Evolutionary conservation across 2,329 filamentous ascomycete genomes (phyloP).

Genomic region (Colletotrichum incanum): DNA sequence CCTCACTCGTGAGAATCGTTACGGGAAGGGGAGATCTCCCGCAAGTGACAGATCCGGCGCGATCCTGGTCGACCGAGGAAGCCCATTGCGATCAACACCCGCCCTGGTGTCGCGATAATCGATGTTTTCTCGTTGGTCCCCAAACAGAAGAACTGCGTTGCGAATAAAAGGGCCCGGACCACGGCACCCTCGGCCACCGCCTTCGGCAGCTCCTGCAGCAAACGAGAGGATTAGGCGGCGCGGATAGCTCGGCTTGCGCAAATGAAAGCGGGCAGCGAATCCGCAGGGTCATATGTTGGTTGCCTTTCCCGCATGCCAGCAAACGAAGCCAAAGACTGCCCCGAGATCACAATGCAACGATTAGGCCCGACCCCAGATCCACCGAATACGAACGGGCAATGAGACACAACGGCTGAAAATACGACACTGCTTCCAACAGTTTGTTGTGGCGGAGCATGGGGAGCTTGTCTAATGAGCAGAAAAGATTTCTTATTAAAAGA

Average conservation of each 20-base stretch:
- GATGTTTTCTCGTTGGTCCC: neutral
- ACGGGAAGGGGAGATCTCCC: too few relatives aligned
- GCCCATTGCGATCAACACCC: neutral
- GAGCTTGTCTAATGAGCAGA: slow-evolving; percentile 3
- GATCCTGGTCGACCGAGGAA: too few relatives aligned
- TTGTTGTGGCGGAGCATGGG: neutral
- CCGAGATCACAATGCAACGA: neutral
- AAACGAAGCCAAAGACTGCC: neutral
- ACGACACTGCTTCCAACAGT: neutral
- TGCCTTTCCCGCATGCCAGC: neutral
- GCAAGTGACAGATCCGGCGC: neutral
- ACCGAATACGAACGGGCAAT: neutral
- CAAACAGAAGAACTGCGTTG: neutral
- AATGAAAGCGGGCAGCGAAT: neutral
- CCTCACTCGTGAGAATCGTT: too few relatives aligned
- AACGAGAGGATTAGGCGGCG: neutral
- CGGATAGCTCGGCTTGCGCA: slow-evolving; percentile 30
- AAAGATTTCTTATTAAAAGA: slow-evolving; percentile 29
- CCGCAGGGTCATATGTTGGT: too few relatives aligned
- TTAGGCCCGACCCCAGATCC: neutral
- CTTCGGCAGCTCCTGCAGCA: neutral
- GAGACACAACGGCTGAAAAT: neutral
- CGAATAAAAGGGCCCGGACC: neutral
- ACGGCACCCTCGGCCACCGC: slow-evolving; percentile 26
- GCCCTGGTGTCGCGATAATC: neutral